These are phyloP conservation scores for Ustilago bromivora DNA, from an alignment of 1,284 basidiomycete species.

Conservation along the genomic window DNA sequence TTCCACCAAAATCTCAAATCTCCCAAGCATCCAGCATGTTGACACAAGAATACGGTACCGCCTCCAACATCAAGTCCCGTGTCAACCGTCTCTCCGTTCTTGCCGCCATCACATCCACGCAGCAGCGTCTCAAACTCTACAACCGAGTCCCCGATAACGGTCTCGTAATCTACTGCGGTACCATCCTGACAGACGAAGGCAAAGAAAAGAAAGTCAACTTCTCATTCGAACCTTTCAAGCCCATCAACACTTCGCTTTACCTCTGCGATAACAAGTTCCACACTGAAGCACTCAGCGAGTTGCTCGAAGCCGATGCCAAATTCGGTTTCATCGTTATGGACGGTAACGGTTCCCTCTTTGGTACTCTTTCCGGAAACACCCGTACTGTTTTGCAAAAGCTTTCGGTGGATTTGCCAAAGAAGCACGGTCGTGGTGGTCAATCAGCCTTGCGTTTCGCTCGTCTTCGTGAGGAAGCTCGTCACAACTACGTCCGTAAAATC, in stretches of 20 bases:
- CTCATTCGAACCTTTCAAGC: conserved; percentile 91
- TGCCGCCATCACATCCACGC: conserved; percentile 98
- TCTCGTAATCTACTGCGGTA: conserved; percentile 89
- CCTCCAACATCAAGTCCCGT: conserved; percentile 98
- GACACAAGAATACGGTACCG: conserved; percentile 89
- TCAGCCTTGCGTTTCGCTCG: conserved; percentile 99
- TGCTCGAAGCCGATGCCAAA: conserved; percentile 95
- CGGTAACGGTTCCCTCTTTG: conserved; percentile 95
- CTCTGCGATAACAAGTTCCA: conserved; percentile 99
- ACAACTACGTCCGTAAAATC: conserved; percentile 99
- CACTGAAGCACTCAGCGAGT: conserved; percentile 94
- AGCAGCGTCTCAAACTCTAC: conserved; percentile 97
- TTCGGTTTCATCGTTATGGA: conserved; percentile 99
- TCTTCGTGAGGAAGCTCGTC: conserved; percentile 97
- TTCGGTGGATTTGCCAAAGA: conserved; percentile 98
- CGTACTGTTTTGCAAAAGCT: conserved; percentile 98
- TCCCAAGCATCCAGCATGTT: conserved; percentile 94
- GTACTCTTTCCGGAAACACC: conserved; percentile 95
- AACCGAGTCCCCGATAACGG: conserved; percentile 90
- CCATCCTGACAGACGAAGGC: conserved; percentile 92
- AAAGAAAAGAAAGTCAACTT: conserved; percentile 94
- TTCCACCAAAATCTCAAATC: conserved; percentile 95
- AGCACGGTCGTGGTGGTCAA: conserved; percentile 99
- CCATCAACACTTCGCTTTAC: conserved; percentile 95
- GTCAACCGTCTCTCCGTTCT: conserved; percentile 98